These are phyloP conservation scores for Ascocoryne sarcoides DNA, from an alignment of 2,329 filamentous ascomycete genomes.

Conservation along the genomic window DNA sequence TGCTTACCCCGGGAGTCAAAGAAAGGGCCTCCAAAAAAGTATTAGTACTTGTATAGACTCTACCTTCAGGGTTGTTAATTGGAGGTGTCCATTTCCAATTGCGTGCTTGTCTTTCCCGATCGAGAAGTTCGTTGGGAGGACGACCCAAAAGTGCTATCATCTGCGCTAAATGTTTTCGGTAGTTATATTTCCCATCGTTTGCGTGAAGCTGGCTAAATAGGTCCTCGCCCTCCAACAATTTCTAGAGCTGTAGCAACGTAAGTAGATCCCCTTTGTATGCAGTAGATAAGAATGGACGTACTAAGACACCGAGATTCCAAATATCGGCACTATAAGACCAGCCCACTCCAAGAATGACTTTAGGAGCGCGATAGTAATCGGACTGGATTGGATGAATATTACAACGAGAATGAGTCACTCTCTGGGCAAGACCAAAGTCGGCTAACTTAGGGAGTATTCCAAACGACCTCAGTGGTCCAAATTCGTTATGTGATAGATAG, in stretches of 20 bases:
- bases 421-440: conserved; percentile 55
- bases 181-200: conserved; percentile 95
- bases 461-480: conserved; percentile 10
- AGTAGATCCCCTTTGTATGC: conserved; percentile 59
- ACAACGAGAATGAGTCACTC: conserved; percentile 4
- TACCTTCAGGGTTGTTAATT: conserved; percentile 18
- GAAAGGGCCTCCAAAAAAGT: conserved; percentile 31
- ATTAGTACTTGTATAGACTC: conserved; percentile 27
- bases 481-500: conserved; percentile 18
- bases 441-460: conserved; percentile 61
- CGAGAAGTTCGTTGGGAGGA: conserved; percentile 86
- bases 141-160: conserved; percentile 90
- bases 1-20: conserved; percentile 30
- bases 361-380: neutral
- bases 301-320: neutral
- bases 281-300: conserved; percentile 1
- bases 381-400: conserved; percentile 65
- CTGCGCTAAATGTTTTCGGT: conserved; percentile 73
- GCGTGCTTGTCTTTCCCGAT: conserved; percentile 42
- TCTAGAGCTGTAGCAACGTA: conserved; percentile 9
- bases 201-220: conserved; percentile 93
- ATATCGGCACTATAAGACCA: neutral
- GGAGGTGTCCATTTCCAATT: conserved; percentile 70
- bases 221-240: conserved; percentile 92
- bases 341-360: neutral